Conservation (phyloP, 805 yeast genomes). For the Candida easanensis region DNA sequence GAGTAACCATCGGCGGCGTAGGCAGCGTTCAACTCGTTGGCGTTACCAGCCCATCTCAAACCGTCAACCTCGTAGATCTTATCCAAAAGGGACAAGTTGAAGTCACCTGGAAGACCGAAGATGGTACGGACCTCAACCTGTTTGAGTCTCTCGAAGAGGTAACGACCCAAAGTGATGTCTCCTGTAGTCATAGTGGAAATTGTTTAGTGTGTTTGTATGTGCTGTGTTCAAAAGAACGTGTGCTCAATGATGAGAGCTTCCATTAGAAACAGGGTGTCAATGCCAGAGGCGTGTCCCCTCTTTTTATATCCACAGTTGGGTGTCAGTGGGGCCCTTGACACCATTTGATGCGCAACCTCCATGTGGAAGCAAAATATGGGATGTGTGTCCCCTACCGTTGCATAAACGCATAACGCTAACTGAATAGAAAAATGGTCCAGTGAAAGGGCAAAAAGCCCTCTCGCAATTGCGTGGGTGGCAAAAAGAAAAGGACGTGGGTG, state of each 20-base stretch:
- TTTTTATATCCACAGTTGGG: neutral
- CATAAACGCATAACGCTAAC: slow-evolving; percentile 20
- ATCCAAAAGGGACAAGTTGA: slow-evolving; percentile 69
- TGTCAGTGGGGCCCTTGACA: slow-evolving; percentile 11
- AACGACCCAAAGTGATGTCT: slow-evolving; percentile 67
- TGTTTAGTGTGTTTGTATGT: slow-evolving; percentile 7
- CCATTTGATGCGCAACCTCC: slow-evolving; percentile 18
- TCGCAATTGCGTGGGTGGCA: too few relatives aligned
- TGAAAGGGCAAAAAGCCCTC: too few relatives aligned
- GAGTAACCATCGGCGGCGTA: slow-evolving; percentile 89
- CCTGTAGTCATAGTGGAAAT: slow-evolving; percentile 12
- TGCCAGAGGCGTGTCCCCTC: neutral
- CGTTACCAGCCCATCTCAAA: slow-evolving; percentile 86
- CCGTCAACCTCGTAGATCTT: slow-evolving; percentile 73
- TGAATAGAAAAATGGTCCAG: slow-evolving; percentile 5
- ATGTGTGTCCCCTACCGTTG: slow-evolving; percentile 14
- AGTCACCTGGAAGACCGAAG: slow-evolving; percentile 83
- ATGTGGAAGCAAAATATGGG: neutral
- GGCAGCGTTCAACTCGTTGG: slow-evolving; percentile 87
- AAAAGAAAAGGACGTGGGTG: neutral
- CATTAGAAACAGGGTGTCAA: too few relatives aligned
- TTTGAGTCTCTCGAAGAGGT: slow-evolving; percentile 72
- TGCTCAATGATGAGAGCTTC: neutral
- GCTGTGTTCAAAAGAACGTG: neutral
- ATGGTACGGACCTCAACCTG: slow-evolving; percentile 70